Conservation (phyloP, 2,329 filamentous ascomycete species). For the Magnaporthiopsis rhizophila region DNA sequence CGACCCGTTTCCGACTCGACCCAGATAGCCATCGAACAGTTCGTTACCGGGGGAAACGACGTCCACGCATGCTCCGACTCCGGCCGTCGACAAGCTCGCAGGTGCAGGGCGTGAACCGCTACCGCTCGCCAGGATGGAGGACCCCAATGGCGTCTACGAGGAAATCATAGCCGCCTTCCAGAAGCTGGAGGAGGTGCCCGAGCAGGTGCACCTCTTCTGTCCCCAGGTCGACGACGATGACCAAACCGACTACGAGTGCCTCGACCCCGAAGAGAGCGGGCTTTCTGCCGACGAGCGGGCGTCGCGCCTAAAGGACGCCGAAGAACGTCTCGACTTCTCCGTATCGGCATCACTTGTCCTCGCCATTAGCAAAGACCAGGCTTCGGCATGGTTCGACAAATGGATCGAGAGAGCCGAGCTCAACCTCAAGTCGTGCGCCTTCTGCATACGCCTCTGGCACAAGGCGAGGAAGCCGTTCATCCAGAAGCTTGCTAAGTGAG, state of each 20-base stretch:
- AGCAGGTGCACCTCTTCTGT: constrained; percentile 58
- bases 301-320: constrained; percentile 45
- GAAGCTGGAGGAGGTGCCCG: constrained; percentile 33
- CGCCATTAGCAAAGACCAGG: constrained; percentile 54
- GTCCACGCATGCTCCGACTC: constrained; percentile 1
- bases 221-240: constrained; percentile 58
- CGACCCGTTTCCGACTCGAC: not conserved
- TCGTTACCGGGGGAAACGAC: not conserved
- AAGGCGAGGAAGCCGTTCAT: constrained; percentile 56
- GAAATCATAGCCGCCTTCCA: constrained; percentile 35
- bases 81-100: not conserved
- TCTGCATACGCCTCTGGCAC: constrained; percentile 69
- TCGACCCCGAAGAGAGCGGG: constrained; percentile 35
- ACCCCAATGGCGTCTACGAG: constrained; percentile 24
- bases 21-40: not conserved
- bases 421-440: constrained; percentile 56
- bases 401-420: constrained; percentile 50
- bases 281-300: constrained; percentile 43
- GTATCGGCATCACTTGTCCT: constrained; percentile 63
- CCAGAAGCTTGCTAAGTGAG: constrained; percentile 53
- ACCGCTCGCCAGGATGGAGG: constrained; percentile 24
- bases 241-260: constrained; percentile 48
- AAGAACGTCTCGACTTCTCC: constrained; percentile 50
- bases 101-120: constrained; percentile 8
- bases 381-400: constrained; percentile 49